These are phyloP conservation scores for Theobroma grandiflorum DNA, from an alignment of 441 rosid genomes.

Conservation along the genomic window DNA sequence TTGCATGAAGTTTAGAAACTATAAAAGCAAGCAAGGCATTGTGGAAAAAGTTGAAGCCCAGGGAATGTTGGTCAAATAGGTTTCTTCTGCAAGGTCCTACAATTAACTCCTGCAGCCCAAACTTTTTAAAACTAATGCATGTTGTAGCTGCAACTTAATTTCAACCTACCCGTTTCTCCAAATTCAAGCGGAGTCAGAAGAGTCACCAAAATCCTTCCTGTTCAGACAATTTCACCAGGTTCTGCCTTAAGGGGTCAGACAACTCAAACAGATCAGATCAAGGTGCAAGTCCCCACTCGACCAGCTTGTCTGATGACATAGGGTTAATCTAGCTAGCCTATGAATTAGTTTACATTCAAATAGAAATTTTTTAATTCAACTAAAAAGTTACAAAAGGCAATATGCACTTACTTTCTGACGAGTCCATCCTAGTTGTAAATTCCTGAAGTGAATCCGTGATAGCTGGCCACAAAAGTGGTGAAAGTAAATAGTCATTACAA, in stretches of 20 bases:
- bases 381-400: slow-evolving; percentile 3
- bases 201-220: slow-evolving; percentile 24
- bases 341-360: slow-evolving; percentile 28
- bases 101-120: slow-evolving; percentile 2
- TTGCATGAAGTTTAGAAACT: background rate
- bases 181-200: slow-evolving; percentile 27
- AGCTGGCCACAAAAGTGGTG: slow-evolving; percentile 42
- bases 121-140: slow-evolving; percentile 15
- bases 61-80: background rate
- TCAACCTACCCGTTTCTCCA: slow-evolving; percentile 22
- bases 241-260: slow-evolving; percentile 29
- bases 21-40: slow-evolving; percentile 7
- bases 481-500: slow-evolving; percentile 14
- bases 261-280: slow-evolving; percentile 30
- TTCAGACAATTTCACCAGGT: slow-evolving; percentile 29
- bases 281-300: slow-evolving; percentile 33
- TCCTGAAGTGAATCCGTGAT: slow-evolving; percentile 57
- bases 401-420: slow-evolving; percentile 65
- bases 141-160: slow-evolving; percentile 17
- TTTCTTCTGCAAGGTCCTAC: background rate
- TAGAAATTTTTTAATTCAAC: background rate
- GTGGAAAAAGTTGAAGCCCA: background rate
- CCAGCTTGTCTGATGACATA: slow-evolving; percentile 27
- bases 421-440: slow-evolving; percentile 64
- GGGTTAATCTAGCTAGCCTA: slow-evolving; percentile 36